Evolutionary conservation across 2,329 filamentous ascomycete species (phyloP), one percentile per base, ranked within the genome.

Genomic region (Diplodia sapinea): DNA sequence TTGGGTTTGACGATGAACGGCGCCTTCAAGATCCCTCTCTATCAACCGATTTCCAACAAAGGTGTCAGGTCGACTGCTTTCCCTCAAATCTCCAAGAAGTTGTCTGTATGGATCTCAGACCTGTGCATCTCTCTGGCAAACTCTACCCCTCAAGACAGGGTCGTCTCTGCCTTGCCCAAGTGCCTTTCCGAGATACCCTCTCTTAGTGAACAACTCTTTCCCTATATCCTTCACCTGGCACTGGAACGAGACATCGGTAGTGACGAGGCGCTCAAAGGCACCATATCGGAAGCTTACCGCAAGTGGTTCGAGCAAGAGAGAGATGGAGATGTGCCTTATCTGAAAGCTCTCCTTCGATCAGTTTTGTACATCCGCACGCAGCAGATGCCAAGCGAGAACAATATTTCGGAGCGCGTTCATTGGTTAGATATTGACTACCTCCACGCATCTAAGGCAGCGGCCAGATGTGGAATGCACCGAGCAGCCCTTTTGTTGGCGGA

Each of bases 361-460:
- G 83, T 99, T 36, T 81, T 99, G 2, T 99, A 98, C 75, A 84
- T 99, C n/a, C 88, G 93, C 47, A 93, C 90, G 3, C 94, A 96
- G 74, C 84, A 86, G 33, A 80, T 90, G 15, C 91, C 91, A 0
- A 86, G 88, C 13, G 95, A 99, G 77, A 81, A 82, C 0, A 96
- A 92, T 0, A 90, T 91, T 71, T 89, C 89, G 8, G 92, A 97
- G 72, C 87, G 95, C 67, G 83, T 89, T 61, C 84, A 87, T 62
- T 99, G 96, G 96, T 85, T 99, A 20, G 91, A 96, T 31, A 82
- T 98, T 31, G 91, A 98, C 75, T 91, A 90, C 71, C 77, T 88
- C 2, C 80, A 86, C 69, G 90, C 90, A 29, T 88, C 93, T 1
- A 80, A 84, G 31, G 91, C 93, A 47, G 94, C 94, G 6, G 86